Evolutionary conservation across 2,329 filamentous ascomycete species (phyloP).

Genomic region (Pseudovirgaria hyperparasitica): DNA sequence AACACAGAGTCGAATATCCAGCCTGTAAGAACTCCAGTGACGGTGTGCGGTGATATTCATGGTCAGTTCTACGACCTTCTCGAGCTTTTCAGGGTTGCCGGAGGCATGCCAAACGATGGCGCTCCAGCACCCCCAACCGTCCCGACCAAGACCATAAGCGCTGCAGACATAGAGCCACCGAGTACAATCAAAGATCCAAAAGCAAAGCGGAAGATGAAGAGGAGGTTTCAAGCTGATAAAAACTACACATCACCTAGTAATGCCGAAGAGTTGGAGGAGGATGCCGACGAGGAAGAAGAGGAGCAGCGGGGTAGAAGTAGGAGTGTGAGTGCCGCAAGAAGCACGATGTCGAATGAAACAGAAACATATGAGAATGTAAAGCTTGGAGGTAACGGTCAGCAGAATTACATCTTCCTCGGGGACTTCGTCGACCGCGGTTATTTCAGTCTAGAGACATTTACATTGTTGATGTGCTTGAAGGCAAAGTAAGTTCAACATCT

Average conservation of each 20-base stretch:
- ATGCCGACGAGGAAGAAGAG: slow-evolving; percentile 37
- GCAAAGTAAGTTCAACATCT: slow-evolving; percentile 42
- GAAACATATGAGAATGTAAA: no score
- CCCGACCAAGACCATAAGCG: slow-evolving; percentile 60
- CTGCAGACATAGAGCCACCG: slow-evolving; percentile 86
- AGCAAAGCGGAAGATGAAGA: slow-evolving; percentile 69
- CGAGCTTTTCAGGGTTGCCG: slow-evolving; percentile 91
- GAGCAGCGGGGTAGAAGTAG: slow-evolving; percentile 33
- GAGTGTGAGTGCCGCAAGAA: slow-evolving; percentile 26
- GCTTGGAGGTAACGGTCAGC: slow-evolving; percentile 44
- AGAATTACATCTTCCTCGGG: slow-evolving; percentile 61
- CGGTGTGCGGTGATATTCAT: slow-evolving; percentile 95
- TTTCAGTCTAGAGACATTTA: slow-evolving; percentile 62
- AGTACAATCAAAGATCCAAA: slow-evolving; percentile 81
- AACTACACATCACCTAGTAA: slow-evolving; percentile 40
- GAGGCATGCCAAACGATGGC: slow-evolving; percentile 81
- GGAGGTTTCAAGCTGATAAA: slow-evolving; percentile 35
- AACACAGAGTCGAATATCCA: slow-evolving; percentile 88
- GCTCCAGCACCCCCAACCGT: slow-evolving; percentile 58
- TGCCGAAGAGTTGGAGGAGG: slow-evolving; percentile 36
- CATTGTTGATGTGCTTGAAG: slow-evolving; percentile 58
- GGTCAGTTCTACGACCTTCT: slow-evolving; percentile 97
- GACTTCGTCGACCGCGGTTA: slow-evolving; percentile 66
- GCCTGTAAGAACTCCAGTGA: slow-evolving; percentile 92
- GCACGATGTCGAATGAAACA: slow-evolving; percentile 22